phyloP scores from a whole-genome alignment of 1,284 basidiomycete genomes.

The Kalmanozyma brasiliensis region DNA sequence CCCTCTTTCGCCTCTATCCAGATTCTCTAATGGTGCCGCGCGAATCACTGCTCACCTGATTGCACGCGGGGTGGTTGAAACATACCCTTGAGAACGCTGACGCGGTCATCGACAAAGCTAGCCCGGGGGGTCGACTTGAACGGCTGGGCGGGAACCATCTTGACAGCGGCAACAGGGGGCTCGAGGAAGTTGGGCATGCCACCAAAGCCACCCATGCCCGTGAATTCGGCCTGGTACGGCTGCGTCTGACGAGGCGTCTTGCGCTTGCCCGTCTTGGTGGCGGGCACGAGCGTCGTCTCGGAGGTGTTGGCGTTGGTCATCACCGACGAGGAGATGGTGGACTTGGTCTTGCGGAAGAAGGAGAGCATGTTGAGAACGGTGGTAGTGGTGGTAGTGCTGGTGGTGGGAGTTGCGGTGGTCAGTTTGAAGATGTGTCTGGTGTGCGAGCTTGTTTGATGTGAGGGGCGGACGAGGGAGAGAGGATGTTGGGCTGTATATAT shows the following conservation, averaged over 20 bases:
- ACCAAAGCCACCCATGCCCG: slow-evolving; percentile 14
- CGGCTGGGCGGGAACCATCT: slow-evolving; percentile 24
- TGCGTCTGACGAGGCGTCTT: slow-evolving; percentile 9
- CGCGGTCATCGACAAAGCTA: slow-evolving; percentile 6
- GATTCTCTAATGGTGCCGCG: too few relatives aligned
- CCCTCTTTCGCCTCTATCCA: neutral
- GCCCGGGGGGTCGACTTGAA: slow-evolving; percentile 1
- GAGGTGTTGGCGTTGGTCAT: slow-evolving; percentile 36
- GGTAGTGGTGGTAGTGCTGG: slow-evolving; percentile 4
- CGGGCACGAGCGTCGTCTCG: slow-evolving; percentile 34
- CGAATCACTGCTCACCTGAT: too few relatives aligned
- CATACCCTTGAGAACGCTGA: slow-evolving; percentile 28
- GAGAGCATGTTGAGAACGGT: slow-evolving; percentile 29
- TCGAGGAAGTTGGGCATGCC: slow-evolving; percentile 30
- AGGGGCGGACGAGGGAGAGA: neutral
- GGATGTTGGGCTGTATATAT: too few relatives aligned
- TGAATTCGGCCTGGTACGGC: slow-evolving; percentile 34
- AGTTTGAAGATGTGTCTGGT: neutral
- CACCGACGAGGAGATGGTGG: slow-evolving; percentile 15
- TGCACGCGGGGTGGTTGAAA: slow-evolving; percentile 7
- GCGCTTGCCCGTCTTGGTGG: slow-evolving; percentile 3
- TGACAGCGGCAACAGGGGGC: slow-evolving; percentile 7
- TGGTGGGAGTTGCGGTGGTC: slow-evolving; percentile 3
- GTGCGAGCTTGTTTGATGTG: neutral
- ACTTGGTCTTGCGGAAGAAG: slow-evolving; percentile 38